Conservation (phyloP, 345 rosid species). For the Eucalyptus cloeziana region DNA sequence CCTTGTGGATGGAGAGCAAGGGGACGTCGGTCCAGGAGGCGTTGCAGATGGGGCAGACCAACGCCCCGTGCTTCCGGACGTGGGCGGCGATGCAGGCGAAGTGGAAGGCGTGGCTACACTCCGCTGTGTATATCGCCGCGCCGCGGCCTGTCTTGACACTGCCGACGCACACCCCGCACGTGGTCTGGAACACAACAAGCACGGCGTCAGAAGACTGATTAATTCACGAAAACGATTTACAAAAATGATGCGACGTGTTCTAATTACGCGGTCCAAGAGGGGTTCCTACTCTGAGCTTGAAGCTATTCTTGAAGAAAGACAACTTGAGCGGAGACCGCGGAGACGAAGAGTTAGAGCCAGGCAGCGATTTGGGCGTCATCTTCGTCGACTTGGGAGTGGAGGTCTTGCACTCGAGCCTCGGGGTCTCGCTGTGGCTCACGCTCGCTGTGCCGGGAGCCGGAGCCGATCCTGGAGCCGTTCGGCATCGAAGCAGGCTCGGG, state of each 20-base stretch:
- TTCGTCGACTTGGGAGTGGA: constrained; percentile 1
- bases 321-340: constrained; percentile 75
- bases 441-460: background rate
- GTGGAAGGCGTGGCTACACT: constrained; percentile 74
- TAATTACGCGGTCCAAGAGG: background rate
- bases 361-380: constrained; percentile 2
- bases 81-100: constrained; percentile 68
- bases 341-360: constrained; percentile 45
- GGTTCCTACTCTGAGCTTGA: constrained; percentile 60
- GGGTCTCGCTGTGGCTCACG: background rate
- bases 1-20: constrained; percentile 30
- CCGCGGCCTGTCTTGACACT: constrained; percentile 77
- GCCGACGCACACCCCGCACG: constrained; percentile 69
- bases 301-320: constrained; percentile 67
- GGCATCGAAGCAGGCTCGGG: background rate
- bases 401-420: background rate
- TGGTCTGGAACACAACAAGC: constrained; percentile 23
- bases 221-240: background rate
- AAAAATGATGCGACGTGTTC: background rate
- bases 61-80: constrained; percentile 35
- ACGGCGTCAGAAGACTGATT: background rate
- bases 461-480: background rate
- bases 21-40: constrained; percentile 65
- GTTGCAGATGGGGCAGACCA: constrained; percentile 74
- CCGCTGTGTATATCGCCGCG: constrained; percentile 79